Base-by-base conservation (phyloP, 345 rosid species). In the Isatis tinctoria region DNA sequence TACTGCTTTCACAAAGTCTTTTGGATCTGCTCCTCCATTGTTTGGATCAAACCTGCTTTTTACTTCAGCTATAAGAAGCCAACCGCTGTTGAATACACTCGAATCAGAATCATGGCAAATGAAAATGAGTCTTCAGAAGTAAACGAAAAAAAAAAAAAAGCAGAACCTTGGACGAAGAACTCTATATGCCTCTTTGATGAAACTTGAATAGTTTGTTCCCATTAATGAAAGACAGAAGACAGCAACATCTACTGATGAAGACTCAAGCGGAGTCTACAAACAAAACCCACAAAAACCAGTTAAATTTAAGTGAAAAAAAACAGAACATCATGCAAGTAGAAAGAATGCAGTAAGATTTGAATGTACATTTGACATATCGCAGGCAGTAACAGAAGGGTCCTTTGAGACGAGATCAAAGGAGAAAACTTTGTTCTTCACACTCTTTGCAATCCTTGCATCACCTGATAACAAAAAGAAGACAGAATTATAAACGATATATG, bases 21-120 rank as follows among this genome's bases (percentile, higher is more conserved):
- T 85, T 17, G 93, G 91, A 60, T 92, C 89, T n/a, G 97, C 92
- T 73, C 97, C 99, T 53, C 97, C 91, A 48, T 80, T 90, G 58
- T 77, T 88, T 68, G 99, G 92, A 83, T 95, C 97, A 64, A 95
- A 88, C 74, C 99, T 87, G 70, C 99, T 95, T 84, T 87, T 92
- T 3, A 92, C 97, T 79, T 92, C 97, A 2, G 99, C 99, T 85
- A 92, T 90, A 77, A 95, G 84, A 81, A 95, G 97, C 93, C 88
- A 87, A 56, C 99, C 97, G 6, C 97, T 91, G 80, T 17, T 56
- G 74, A 65, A 57, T 28, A 69, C 52, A 53, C 72, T 41, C 16
- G 13, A 65, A n/a, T 67, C 22, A 22, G 32, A 67, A 40, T 2
- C 60, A 28, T 28, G 4, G 48, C 26, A 12, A 3, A 36, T 0